phyloP scores from a whole-genome alignment of 2,329 filamentous ascomycete species.

The Pseudovirgaria hyperparasitica region DNA sequence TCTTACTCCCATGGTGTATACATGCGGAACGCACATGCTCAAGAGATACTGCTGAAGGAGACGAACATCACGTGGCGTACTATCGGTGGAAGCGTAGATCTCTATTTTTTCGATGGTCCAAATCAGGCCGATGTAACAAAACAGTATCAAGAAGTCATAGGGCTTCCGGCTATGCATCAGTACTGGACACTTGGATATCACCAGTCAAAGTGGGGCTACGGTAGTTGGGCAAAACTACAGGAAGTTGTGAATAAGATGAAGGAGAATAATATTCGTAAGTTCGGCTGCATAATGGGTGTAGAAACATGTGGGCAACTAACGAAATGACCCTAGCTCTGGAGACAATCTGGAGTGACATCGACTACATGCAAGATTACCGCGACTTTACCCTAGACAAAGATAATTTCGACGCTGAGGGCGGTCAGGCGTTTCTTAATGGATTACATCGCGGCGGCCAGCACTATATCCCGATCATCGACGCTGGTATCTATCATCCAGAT shows the following conservation, averaged over 20 bases:
- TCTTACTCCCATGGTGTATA: conserved; percentile 68
- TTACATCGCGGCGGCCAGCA: conserved; percentile 43
- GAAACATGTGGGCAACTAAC: not conserved
- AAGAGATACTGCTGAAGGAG: conserved; percentile 55
- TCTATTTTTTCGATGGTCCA: conserved; percentile 69
- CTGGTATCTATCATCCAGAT: conserved; percentile 60
- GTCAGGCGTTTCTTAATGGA: conserved; percentile 37
- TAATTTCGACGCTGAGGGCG: conserved; percentile 37
- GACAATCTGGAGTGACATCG: conserved; percentile 33
- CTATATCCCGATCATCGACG: conserved; percentile 49
- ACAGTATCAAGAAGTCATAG: conserved; percentile 58
- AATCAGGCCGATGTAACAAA: conserved; percentile 54
- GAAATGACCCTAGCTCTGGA: too few relatives aligned
- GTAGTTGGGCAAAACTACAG: conserved; percentile 55
- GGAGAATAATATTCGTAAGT: conserved; percentile 36
- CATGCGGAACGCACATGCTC: conserved; percentile 61
- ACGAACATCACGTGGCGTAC: conserved; percentile 59
- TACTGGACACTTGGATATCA: conserved; percentile 76
- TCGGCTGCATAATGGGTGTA: not conserved
- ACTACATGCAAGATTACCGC: conserved; percentile 45
- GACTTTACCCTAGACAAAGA: conserved; percentile 45
- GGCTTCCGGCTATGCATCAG: conserved; percentile 64
- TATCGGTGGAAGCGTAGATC: conserved; percentile 63
- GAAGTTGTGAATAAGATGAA: too few relatives aligned
- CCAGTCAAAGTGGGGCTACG: conserved; percentile 74